Conservation (phyloP, 192 early-diverging fungal species). For the Phycomyces nitens region DNA sequence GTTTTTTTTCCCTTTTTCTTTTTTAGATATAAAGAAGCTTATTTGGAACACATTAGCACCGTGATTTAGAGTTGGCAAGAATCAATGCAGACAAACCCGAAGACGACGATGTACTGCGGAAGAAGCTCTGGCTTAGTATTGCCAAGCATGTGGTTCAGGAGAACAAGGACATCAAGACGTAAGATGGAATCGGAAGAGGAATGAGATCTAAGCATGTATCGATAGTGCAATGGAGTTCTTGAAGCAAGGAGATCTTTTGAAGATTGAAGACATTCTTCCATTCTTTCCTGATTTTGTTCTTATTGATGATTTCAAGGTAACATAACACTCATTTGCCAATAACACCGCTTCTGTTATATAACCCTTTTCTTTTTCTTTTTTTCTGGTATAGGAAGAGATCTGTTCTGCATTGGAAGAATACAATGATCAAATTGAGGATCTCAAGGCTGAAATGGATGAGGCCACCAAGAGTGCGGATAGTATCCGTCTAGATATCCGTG, state of each 20-base stretch:
- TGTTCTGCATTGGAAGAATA: constrained; percentile 89
- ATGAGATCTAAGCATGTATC: background rate
- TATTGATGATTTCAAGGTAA: constrained; percentile 93
- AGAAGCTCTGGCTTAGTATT: constrained; percentile 91
- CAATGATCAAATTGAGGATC: constrained; percentile 82
- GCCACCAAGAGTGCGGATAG: constrained; percentile 87
- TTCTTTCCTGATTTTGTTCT: constrained; percentile 97
- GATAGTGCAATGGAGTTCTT: constrained; percentile 80
- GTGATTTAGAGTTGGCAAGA: constrained; percentile 85
- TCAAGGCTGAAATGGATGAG: constrained; percentile 94
- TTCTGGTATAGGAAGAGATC: constrained; percentile 78
- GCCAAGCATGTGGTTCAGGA: constrained; percentile 87
- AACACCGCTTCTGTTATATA: background rate
- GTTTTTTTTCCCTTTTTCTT: constrained; percentile 1
- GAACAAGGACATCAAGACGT: constrained; percentile 80
- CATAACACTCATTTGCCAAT: background rate
- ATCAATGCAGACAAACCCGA: constrained; percentile 93
- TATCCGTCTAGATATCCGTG: constrained; percentile 87
- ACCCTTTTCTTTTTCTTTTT: too few relatives aligned
- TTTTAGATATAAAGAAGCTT: background rate
- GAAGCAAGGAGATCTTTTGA: constrained; percentile 74
- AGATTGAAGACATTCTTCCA: constrained; percentile 93
- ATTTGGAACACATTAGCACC: constrained; percentile 57
- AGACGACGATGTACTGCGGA: constrained; percentile 76
- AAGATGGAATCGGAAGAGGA: constrained; percentile 4